Conservation (phyloP, 805 yeast genomes). For the Spathaspora arborariae region DNA sequence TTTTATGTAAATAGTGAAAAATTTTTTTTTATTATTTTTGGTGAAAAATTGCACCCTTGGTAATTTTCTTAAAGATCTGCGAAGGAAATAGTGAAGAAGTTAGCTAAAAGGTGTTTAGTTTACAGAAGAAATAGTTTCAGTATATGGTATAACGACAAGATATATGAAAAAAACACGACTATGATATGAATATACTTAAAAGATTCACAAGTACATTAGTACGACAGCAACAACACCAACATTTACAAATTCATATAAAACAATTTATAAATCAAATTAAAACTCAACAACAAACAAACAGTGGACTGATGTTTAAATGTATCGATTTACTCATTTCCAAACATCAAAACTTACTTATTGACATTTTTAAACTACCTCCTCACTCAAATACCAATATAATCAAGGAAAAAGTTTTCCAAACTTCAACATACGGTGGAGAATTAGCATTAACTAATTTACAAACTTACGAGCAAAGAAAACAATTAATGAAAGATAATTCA, state of each 20-base stretch:
- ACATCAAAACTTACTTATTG: slow-evolving; percentile 6
- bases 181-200: slow-evolving; percentile 2
- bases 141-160: not conserved
- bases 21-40: not conserved
- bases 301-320: slow-evolving; percentile 9
- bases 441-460: not conserved
- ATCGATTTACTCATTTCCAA: slow-evolving; percentile 12
- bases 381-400: not conserved
- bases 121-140: not conserved
- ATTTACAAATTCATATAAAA: not conserved
- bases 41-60: not conserved
- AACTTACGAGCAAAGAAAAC: not conserved
- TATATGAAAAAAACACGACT: no score
- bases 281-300: slow-evolving; percentile 3
- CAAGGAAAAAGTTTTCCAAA: not conserved
- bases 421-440: not conserved
- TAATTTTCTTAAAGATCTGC: no score
- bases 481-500: not conserved
- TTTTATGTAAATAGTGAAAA: not conserved
- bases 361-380: not conserved
- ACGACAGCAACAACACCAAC: not conserved
- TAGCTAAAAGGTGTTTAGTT: no score
- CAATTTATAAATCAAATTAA: slow-evolving; percentile 1
- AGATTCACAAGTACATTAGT: slow-evolving; percentile 1
- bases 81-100: no score